Evolutionary conservation across 1,284 basidiomycete genomes (phyloP), one percentile per base, ranked within the genome.

Genomic region (Papiliotrema nemorosa): DNA sequence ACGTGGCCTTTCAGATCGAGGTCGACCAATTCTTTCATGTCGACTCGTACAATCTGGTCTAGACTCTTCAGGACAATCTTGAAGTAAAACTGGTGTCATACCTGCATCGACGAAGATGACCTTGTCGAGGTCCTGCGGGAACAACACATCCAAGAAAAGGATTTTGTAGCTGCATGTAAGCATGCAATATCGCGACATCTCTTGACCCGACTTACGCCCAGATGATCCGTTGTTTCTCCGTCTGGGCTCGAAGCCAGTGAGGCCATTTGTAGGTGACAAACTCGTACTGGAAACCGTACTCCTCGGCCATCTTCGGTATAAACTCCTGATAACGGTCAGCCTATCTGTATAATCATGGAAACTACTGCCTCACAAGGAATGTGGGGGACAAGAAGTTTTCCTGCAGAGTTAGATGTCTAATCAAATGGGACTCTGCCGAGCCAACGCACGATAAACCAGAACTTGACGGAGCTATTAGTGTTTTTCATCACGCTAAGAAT

Each of bases 261-360:
- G 94, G 96, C 94, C 94, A 98, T 66, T 96, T 97, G 78, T 97
- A 98, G 0, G 94, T 97, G 50, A 98, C 88, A 12, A 98, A 81
- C 69, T 97, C 93, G 70, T 97, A 75, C 66, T 94, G 81, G 80
- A 98, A 98, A 35, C 84, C 82, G 65, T 98, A 97, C 58, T 87
- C 87, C 60, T 83, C 77, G 0, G 91, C 90, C 59, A 96, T 82
- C 63, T 92, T 87, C 0, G 94, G 94, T 48, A 97, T 88, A 73
- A 97, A 96, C 80, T 90, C 89, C 87, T 90, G 7, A 16, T 18
- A 40, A 16, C 46, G 34, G 49, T 37, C 35, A 21, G 26, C 21
- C 20, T 16, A 13, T n/a, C n/a, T 27, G 40, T 20, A 24, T 44
- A 50, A 42, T 54, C 40, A 44, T 24, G 41, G 20, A 42, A 5